Evolutionary conservation across 1,284 basidiomycete genomes (phyloP).

Genomic region (Moesziomyces aphidis): DNA sequence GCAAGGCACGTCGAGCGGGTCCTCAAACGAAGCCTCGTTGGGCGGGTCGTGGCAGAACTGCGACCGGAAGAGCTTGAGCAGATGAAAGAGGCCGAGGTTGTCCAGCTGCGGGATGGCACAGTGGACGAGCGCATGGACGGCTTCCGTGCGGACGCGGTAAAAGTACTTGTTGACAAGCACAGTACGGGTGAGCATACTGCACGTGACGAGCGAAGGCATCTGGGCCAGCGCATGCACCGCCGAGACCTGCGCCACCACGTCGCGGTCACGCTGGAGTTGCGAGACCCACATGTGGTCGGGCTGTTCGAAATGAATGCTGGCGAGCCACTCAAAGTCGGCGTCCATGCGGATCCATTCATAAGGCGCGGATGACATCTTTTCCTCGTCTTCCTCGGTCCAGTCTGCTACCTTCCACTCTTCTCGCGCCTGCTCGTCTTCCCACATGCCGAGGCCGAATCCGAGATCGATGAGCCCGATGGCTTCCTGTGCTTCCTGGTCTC

Average conservation of each 20-base stretch:
- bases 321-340: slow-evolving; percentile 99
- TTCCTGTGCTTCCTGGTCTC: slow-evolving; percentile 78
- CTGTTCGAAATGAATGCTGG: slow-evolving; percentile 89
- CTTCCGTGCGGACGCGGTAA: slow-evolving; percentile 96
- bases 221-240: slow-evolving; percentile 73
- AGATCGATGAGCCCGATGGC: slow-evolving; percentile 94
- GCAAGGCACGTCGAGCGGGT: slow-evolving; percentile 73
- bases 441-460: slow-evolving; percentile 93
- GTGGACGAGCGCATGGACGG: slow-evolving; percentile 86
- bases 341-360: slow-evolving; percentile 99
- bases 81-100: slow-evolving; percentile 91
- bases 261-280: slow-evolving; percentile 93
- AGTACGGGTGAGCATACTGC: slow-evolving; percentile 89
- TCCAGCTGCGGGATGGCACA: slow-evolving; percentile 84
- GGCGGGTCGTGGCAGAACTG: slow-evolving; percentile 80
- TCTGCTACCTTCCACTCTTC: slow-evolving; percentile 90
- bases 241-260: slow-evolving; percentile 82
- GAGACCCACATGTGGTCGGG: slow-evolving; percentile 99
- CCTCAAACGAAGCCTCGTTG: slow-evolving; percentile 36
- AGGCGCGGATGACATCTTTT: slow-evolving; percentile 82
- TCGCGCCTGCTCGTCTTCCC: slow-evolving; percentile 83
- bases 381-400: slow-evolving; percentile 97
- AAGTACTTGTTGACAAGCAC: slow-evolving; percentile 96
- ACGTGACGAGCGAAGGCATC: slow-evolving; percentile 87
- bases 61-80: slow-evolving; percentile 91